Evolutionary conservation across 352 stramenopile species (phyloP).

Genomic region (Globisporangium splendens): DNA sequence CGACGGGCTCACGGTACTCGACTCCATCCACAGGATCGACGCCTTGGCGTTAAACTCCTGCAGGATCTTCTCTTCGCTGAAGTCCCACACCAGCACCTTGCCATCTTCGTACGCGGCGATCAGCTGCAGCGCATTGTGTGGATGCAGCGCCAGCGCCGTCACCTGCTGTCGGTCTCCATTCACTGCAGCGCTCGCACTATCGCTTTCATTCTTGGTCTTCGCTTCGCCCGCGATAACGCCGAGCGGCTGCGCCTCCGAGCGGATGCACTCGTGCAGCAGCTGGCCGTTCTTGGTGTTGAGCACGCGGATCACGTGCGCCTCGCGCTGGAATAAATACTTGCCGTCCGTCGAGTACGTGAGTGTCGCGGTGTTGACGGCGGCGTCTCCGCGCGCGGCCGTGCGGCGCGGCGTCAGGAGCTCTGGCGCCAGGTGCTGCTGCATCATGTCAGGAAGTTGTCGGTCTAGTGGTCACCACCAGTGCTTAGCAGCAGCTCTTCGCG

Average conservation of each 20-base stretch:
- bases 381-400: neutral
- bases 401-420: slow-evolving; percentile 32
- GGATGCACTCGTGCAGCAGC: slow-evolving; percentile 69
- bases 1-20: slow-evolving; percentile 48
- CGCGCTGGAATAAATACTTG: slow-evolving; percentile 76
- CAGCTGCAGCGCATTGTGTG: slow-evolving; percentile 67
- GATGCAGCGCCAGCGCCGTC: slow-evolving; percentile 59
- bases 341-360: slow-evolving; percentile 65
- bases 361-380: slow-evolving; percentile 11
- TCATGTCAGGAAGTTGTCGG: neutral
- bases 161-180: slow-evolving; percentile 25
- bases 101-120: slow-evolving; percentile 66
- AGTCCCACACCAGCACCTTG: slow-evolving; percentile 71
- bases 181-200: neutral
- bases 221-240: slow-evolving; percentile 10
- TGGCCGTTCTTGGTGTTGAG: slow-evolving; percentile 69
- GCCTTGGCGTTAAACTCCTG: slow-evolving; percentile 44
- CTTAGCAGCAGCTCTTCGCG: neutral
- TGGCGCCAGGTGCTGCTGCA: slow-evolving; percentile 10
- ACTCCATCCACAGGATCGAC: slow-evolving; percentile 68
- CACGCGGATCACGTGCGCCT: slow-evolving; percentile 69
- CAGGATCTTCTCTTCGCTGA: slow-evolving; percentile 64
- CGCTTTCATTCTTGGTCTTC: slow-evolving; percentile 9
- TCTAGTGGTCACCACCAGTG: neutral
- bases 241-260: slow-evolving; percentile 20